Base-by-base conservation (phyloP, 2,329 filamentous ascomycete genomes). In the Alternaria arborescens region DNA sequence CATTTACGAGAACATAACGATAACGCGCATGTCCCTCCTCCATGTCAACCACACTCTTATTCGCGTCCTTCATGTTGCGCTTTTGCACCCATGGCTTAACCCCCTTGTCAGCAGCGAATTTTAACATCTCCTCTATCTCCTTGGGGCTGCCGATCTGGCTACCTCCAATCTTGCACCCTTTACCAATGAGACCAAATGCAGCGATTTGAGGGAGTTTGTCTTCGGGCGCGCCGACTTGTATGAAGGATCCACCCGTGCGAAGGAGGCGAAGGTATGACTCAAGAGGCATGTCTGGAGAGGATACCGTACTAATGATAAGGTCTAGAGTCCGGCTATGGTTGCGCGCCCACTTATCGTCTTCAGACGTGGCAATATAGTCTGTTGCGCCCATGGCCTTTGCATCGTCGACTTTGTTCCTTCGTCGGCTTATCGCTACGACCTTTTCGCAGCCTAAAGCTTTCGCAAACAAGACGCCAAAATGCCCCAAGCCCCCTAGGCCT, bases 401-500 rank as follows among this genome's bases (percentile, higher is more conserved):
- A 71, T 91, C 88, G 0, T 82, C 83, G 38, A 79, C 82, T 78
- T 92, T 91, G 70, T 79, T 72, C 2, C 82, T 80, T 1, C 83
- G 84, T 64, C 89, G 85, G 24, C 87, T 88, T 65, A 91, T 86
- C 5, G 87, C 89, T 18, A 89, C 87, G 2, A 89, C 86, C 4
- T 85, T 84, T 47, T 91, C 87, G 30, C 89, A 89, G 5, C 89
- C 90, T 1, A 94, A 78, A 1, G 91, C 91, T 65, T 85, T 88
- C 1, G 90, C 88, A 76, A 88, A 93, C 61, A 93, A 81, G 14
- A 94, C 75, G 0, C 86, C 91, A 65, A 93, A 87, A 74, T 94
- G 91, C 0, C 91, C 91, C 0, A 93, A 78, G 0, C 91, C 91
- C 7, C 91, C 91, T 12, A 94, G 82, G 7, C 91, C 91, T 12